Base-by-base conservation (phyloP, 2,329 filamentous ascomycete genomes). In the Periconia digitata region DNA sequence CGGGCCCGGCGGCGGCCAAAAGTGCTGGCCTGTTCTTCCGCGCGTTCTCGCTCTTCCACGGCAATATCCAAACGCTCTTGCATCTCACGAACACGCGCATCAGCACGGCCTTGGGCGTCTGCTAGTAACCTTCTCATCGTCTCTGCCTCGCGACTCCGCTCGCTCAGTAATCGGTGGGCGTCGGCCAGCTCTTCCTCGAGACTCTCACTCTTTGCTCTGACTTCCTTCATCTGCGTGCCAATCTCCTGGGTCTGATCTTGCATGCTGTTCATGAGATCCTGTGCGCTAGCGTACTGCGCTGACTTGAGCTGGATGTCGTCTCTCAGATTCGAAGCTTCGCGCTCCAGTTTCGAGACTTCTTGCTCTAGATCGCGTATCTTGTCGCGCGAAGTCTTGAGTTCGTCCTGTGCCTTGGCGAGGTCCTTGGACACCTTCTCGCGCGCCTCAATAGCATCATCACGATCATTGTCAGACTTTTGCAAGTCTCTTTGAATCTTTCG, bases 121-220 rank as follows among this genome's bases (percentile, higher is more conserved):
- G 86, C 86, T 12, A 99, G 77, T 50, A 97, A 79, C 41, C 91
- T 81, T 27, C 94, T 85, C 92, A 99, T 97, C 1, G 90, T 96
- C 74, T 97, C 92, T 21, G 85, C 89, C 72, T 99, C 94, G 37
- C 94, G 84, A 3, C 90, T 92, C 21, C 94, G 85, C 71, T 99
- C 94, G 44, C 83, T 85, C 2, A 99, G 80, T 51, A 96, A 81
- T 49, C 90, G 84, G 67, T 95, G 91, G 3, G 91, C 87, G 71
- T 99, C 94, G 1, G 85, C 84, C 1, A 97, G 79, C 70, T 99
- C 94, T 72, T 99, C 94, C 64, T 96, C 92, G 0, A 97, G 76
- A 49, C 86, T 89, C 63, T 96, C 92, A 34, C 86, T 87, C 56
- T 90, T 86, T 42, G 86, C 84, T 52, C 88, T 85, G 1, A 89